Base-by-base conservation (phyloP, 345 rosid species). In the Dimocarpus longan region DNA sequence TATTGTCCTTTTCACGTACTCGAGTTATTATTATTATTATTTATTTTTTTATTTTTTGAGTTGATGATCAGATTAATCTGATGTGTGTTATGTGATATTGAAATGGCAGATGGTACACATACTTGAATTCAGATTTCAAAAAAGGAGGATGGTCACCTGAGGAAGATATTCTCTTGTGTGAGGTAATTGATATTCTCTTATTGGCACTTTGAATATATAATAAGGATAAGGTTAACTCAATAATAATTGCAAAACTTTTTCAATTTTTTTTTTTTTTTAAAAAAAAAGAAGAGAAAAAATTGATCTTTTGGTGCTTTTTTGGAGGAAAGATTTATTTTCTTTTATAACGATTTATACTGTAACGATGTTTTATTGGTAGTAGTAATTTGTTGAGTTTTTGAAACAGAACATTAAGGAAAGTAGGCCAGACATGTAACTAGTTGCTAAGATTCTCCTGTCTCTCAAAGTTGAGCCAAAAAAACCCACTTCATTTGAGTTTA, bases 81-180 rank as follows among this genome's bases (percentile, higher is more conserved):
- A 84, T 85, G 32, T 43, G 19, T 57, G 46, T 73, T 76, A 73
- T 9, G 22, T 37, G 79, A 43, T 22, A 26, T 22, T 79, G 59
- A 65, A 56, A 28, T 52, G 71, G 79, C 86, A 96, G 99, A 92
- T 96, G 99, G 99, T 94, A 90, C 80, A 96, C 99, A 59, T 96
- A 96, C 71, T 81, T 96, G 76, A 96, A 91, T 84, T 91, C 99
- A 59, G 99, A 96, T 84, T 96, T 96, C 89, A 94, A 94, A 89
- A 96, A 91, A 82, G 99, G 99, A 11, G 99, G 98, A 65, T 96
- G 99, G 99, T 90, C 98, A 65, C 97, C 97, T 10, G 98, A 96
- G 80, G 99, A 94, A 90, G 99, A 96, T 78, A 80, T 91, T 84
- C 94, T 96, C 11, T 84, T 96, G 74, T 96, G 99, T 73, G 97